phyloP scores from a whole-genome alignment of 805 yeast genomes.

The Tetrapisispora phaffii region DNA sequence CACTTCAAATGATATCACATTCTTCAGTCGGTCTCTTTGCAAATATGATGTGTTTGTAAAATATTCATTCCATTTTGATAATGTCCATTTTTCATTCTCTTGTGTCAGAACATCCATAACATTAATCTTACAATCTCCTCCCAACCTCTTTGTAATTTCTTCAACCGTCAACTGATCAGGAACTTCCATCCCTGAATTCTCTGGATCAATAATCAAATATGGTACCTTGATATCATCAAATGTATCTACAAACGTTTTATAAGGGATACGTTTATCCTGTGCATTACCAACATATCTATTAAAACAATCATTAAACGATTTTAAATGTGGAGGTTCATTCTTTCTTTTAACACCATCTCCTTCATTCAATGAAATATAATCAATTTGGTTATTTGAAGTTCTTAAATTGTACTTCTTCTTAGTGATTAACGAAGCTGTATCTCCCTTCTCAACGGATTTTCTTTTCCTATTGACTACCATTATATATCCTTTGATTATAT shows the following conservation, averaged over 20 bases:
- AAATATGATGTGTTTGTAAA: constrained; percentile 36
- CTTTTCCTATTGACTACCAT: no score
- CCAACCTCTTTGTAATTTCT: constrained; percentile 37
- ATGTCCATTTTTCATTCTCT: constrained; percentile 49
- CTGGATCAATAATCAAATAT: constrained; percentile 15
- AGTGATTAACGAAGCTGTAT: no score
- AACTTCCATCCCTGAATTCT: constrained; percentile 15
- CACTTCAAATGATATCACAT: constrained; percentile 76
- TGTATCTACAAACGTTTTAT: constrained; percentile 9
- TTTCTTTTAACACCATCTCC: constrained; percentile 48
- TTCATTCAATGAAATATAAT: constrained; percentile 69
- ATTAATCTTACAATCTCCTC: constrained; percentile 54
- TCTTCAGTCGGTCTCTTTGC: constrained; percentile 55
- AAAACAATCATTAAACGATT: constrained; percentile 17
- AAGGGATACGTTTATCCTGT: constrained; percentile 7
- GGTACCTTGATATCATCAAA: constrained; percentile 16
- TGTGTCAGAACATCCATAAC: constrained; percentile 89
- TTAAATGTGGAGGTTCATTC: constrained; percentile 52
- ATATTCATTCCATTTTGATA: constrained; percentile 68
- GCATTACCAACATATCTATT: constrained; percentile 12
- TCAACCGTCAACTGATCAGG: constrained; percentile 16
- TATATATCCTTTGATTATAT: no score
- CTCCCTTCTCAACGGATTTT: no score
- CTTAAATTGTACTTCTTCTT: constrained; percentile 46
- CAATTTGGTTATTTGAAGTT: constrained; percentile 41